Evolutionary conservation across 2,329 filamentous ascomycete genomes (phyloP), one percentile per base, ranked within the genome.

Genomic region (Pseudonectria buxi): DNA sequence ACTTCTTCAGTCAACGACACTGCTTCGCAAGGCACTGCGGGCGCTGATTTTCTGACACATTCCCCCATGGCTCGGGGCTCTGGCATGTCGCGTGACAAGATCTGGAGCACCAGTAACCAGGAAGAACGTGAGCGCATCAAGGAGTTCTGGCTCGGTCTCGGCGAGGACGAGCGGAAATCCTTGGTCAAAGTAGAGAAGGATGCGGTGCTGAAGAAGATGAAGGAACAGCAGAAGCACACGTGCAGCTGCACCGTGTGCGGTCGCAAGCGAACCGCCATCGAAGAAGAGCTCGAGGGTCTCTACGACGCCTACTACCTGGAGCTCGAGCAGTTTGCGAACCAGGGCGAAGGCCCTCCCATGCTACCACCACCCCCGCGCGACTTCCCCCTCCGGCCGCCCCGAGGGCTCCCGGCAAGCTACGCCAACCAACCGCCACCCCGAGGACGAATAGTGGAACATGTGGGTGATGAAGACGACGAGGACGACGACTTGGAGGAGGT

Each of bases 231-330:
- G 62, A 96, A 96, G 64, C 89, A 96, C 61, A 96, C 90, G 3
- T 98, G 92, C 69, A 95, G 89, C 60, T 98, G 92, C 63, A 94
- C 88, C 4, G 90, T 98, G 27, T 98, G 92, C 61, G 92, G 92
- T 35, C 78, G 92, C 47, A 98, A 98, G 68, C 80, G 92, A 35
- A 95, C 85, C 10, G 92, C 92, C 26, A 98, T 98, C 50, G 92
- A 98, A 63, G 92, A 98, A 64, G 92, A 98, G 63, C 72, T 98
- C 10, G 92, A 98, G 58, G 89, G 94, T 13, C 75, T 98, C 10
- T 98, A 98, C 63, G 92, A 98, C 66, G 90, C 90, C 44, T 98
- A 98, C 64, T 98, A 98, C 59, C 83, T 95, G 58, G 92, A 98
- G 64, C 76, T 98, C 42, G 92, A 96, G 67, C 88, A 95, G 60